A percentile compares a stretch with the other conserved stretches of the same genome.
phyloP scores from a whole-genome alignment of 257 asterid species.

The Eustoma russellianum region DNA sequence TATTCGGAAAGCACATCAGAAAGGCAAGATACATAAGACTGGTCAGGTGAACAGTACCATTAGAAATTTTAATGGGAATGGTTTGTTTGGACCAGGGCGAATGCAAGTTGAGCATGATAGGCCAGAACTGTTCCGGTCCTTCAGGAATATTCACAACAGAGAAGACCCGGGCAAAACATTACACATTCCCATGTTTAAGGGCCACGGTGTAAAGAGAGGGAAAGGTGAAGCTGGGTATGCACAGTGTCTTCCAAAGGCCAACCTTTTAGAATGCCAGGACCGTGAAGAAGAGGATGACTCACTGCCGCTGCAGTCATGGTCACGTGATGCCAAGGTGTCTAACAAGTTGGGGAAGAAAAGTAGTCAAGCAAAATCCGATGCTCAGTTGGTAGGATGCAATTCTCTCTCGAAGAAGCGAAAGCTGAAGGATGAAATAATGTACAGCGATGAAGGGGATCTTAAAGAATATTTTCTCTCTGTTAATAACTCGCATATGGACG shows the following conservation, averaged over 20 bases:
- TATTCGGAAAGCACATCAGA: constrained; percentile 29
- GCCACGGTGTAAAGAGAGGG: constrained; percentile 24
- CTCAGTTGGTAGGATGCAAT: constrained; percentile 48
- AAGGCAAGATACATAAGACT: constrained; percentile 66
- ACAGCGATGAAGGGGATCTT: constrained; percentile 37
- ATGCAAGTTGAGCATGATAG: constrained; percentile 30
- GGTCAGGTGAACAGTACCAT: constrained; percentile 33
- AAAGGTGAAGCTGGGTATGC: constrained; percentile 44
- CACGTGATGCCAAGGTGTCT: constrained; percentile 43
- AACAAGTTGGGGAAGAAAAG: constrained; percentile 58
- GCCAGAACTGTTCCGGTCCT: constrained; percentile 41
- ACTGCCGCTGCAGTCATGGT: constrained; percentile 40
- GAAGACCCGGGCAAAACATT: constrained; percentile 42
- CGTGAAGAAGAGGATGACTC: constrained; percentile 48
- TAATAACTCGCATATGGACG: constrained; percentile 41
- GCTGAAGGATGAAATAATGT: constrained; percentile 47
- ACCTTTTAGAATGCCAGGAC: constrained; percentile 31
- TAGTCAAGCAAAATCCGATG: constrained; percentile 49
- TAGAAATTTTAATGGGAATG: constrained; percentile 29
- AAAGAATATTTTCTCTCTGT: constrained; percentile 35
- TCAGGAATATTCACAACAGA: constrained; percentile 42
- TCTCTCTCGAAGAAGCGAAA: constrained; percentile 90
- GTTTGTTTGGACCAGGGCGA: constrained; percentile 39
- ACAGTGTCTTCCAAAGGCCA: constrained; percentile 39
- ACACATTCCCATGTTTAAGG: constrained; percentile 32